Percentiles rank a stretch among this genome's conserved stretches.
phyloP scores from a whole-genome alignment of 495 filamentous ascomycete genomes.

The Pyrenula massariospora region DNA sequence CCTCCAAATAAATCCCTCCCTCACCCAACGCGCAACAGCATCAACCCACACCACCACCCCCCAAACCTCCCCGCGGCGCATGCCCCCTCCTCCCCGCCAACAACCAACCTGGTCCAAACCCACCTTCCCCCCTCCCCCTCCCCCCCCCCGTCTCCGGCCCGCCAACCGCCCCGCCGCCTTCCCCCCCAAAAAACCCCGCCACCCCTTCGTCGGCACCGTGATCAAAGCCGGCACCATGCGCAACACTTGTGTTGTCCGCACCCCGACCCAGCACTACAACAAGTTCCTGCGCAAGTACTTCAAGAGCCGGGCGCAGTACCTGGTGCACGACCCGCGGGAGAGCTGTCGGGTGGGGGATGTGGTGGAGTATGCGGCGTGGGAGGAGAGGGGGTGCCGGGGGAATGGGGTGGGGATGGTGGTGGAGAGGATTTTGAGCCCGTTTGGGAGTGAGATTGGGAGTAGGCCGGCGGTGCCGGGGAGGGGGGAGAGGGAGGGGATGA shows the following conservation, averaged over 20 bases:
- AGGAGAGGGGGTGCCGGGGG: conserved; percentile 40
- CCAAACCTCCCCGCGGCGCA: conserved; percentile 4
- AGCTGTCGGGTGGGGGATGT: conserved; percentile 68
- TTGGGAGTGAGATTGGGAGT: conserved; percentile 46
- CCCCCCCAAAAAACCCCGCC: background rate
- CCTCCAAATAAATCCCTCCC: too few species aligned
- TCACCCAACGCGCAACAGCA: too few species aligned
- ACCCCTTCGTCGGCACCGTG: conserved; percentile 28
- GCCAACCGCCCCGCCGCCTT: conserved; percentile 24
- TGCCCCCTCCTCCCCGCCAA: conserved; percentile 8
- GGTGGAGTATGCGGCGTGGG: conserved; percentile 62
- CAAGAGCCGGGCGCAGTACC: conserved; percentile 26
- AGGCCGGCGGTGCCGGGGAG: conserved; percentile 52
- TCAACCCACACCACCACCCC: conserved; percentile 9
- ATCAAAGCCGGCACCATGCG: conserved; percentile 33
- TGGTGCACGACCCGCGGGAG: conserved; percentile 67
- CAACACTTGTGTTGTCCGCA: conserved; percentile 27
- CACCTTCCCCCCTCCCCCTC: background rate
- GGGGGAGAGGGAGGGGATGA: conserved; percentile 45
- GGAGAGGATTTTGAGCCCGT: conserved; percentile 64
- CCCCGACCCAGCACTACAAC: conserved; percentile 26
- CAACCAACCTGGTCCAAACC: conserved; percentile 3
- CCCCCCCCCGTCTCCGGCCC: conserved; percentile 12
- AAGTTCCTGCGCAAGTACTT: conserved; percentile 28
- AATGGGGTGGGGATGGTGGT: conserved; percentile 59